Conservation (phyloP, 768 basidiomycete genomes). For the Kwoniella sp. region DNA sequence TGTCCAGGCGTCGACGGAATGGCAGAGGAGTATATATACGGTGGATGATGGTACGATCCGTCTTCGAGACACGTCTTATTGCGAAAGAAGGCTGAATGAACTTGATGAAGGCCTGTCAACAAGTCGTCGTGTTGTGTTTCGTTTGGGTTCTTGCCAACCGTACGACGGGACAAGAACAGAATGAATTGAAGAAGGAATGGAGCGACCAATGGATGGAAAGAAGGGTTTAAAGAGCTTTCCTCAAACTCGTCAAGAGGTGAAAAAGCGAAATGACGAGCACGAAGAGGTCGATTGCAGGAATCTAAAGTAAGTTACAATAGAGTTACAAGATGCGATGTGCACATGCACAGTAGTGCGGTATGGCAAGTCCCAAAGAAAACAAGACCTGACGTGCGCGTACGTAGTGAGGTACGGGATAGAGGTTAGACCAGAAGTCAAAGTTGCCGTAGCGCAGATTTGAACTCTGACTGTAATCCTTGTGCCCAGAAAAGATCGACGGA, state of each 20-base stretch:
- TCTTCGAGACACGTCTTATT: not conserved
- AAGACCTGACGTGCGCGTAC: constrained; percentile 3
- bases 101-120: not conserved
- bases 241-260: not conserved
- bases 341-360: not conserved
- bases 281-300: not conserved
- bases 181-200: not conserved
- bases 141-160: not conserved
- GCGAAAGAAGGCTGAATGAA: not conserved
- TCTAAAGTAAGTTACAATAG: not conserved
- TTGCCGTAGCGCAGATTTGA: not conserved
- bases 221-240: not conserved
- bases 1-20: not conserved
- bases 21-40: not conserved
- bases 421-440: not conserved
- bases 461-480: not conserved
- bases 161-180: not conserved
- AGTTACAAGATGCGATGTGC: not conserved
- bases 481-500: not conserved
- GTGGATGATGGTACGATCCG: not conserved
- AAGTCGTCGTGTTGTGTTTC: not conserved
- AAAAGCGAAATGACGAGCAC: not conserved
- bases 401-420: not conserved
- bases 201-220: not conserved
- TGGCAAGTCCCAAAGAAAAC: not conserved